phyloP scores from a whole-genome alignment of 768 basidiomycete species.

The Hericium coralloides region DNA sequence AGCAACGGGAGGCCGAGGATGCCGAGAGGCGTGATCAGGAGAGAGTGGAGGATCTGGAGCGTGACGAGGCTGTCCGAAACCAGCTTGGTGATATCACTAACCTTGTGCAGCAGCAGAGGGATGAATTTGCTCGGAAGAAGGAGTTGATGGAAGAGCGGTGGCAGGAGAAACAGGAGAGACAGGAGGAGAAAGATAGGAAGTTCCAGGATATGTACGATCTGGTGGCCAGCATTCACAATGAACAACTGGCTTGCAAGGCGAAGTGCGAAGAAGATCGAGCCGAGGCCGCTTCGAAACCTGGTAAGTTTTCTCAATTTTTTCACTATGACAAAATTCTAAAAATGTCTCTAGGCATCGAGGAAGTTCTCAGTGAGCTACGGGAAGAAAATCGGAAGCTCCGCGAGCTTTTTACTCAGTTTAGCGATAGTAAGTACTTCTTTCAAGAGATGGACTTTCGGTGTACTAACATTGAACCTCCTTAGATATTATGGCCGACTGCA shows the following conservation, averaged over 20 bases:
- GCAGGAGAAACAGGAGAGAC: slow-evolving; percentile 50
- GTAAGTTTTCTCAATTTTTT: slow-evolving; percentile 27
- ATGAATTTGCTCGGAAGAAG: slow-evolving; percentile 51
- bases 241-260: slow-evolving; percentile 42
- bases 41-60: slow-evolving; percentile 45
- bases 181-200: slow-evolving; percentile 49
- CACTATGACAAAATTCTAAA: slow-evolving; percentile 8
- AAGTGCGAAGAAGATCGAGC: slow-evolving; percentile 44
- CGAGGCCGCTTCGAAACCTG: slow-evolving; percentile 45
- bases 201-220: slow-evolving; percentile 52
- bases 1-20: slow-evolving; percentile 47
- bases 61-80: slow-evolving; percentile 47
- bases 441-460: too few species aligned
- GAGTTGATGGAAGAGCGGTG: slow-evolving; percentile 52
- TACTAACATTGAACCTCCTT: neutral
- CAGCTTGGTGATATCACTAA: slow-evolving; percentile 70
- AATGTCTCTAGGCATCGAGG: slow-evolving; percentile 40
- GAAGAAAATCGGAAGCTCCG: slow-evolving; percentile 53
- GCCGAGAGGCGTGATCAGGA: slow-evolving; percentile 56
- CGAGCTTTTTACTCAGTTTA: slow-evolving; percentile 43
- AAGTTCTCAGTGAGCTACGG: slow-evolving; percentile 48
- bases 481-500: slow-evolving; percentile 66
- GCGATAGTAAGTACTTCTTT: slow-evolving; percentile 39
- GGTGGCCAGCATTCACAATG: slow-evolving; percentile 47
- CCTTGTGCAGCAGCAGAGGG: slow-evolving; percentile 58